Evolutionary conservation across 2,329 filamentous ascomycete species (phyloP), one percentile per base, ranked within the genome.

Genomic region (Neocucurbitaria cava): DNA sequence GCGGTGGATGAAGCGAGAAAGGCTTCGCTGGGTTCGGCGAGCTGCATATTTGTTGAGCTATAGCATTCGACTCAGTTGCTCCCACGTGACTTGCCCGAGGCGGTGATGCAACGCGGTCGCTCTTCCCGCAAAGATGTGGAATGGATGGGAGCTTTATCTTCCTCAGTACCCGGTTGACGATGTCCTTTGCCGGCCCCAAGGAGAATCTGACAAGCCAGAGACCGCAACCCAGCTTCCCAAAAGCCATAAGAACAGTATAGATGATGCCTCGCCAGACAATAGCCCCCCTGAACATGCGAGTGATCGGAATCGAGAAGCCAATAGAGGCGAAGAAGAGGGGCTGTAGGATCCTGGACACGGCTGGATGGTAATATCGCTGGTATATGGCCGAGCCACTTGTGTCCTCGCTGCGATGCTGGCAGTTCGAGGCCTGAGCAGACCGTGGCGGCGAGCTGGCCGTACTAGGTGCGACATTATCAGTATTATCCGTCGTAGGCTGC

Each of bases 261-360:
- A 92, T 81, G 0, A 92, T 58, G 0, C 90, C 90, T 10, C 86
- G 84, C 90, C 89, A 95, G 1, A 92, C 75, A 0, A 90, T 80
- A 0, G 76, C 66, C 0, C 84, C 84, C 0, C 72, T 70, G 63
- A 92, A 94, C 80, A 95, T 86, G 5, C 84, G 76, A 0, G 83
- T 85, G 26, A 94, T 88, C 0, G 90, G 90, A 1, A 95, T 89
- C 0, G 90, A 88, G 68, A 94, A 93, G 0, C 90, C 90, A 31
- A 94, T 89, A 0, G 83, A 86, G 2, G 83, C 89, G 65, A 93
- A 93, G 75, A 93, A 92, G 52, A 91, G 82, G 0, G 90, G 89
- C 45, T 85, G 85, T 0, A 93, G 71, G 0, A 92, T 78, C 8
- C 77, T 77, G 2, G 83, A 69, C 0, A 82, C 74, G 0, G 78